Evolutionary conservation across 2,329 filamentous ascomycete genomes (phyloP), one percentile per base, ranked within the genome.

Genomic region (Cercospora sp.): DNA sequence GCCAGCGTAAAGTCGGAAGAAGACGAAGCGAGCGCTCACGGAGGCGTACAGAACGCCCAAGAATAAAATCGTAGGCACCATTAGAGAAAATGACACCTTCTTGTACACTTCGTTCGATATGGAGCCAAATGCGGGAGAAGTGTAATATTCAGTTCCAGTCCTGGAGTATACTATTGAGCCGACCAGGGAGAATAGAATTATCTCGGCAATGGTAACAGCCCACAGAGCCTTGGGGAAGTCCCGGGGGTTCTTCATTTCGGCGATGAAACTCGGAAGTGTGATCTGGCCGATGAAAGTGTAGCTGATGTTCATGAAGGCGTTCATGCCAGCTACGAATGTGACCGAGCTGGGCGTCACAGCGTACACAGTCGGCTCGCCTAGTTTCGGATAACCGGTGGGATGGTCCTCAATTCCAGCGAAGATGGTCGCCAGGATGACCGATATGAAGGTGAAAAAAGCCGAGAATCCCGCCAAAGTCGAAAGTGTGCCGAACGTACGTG

Each of bases 221-320:
- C 93, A 97, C 1, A 97, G 87, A 2, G 94, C 92, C 81, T 97
- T 97, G 74, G 93, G 93, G 77, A 97, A 97, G 73, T 97, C 94
- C 66, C 87, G 89, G 1, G 85, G 88, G 58, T 88, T 83, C 77
- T 86, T 91, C 94, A 97, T 97, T 80, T 97, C 94, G 3, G 94
- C 93, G 72, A 97, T 97, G 82, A 97, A 97, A 74, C 91, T 94
- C 0, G 94, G 94, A 13, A 97, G 85, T 0, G 94, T 97, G 75
- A 97, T 97, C 78, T 97, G 94, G 0, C 94, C 94, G 73, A 97
- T 97, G 77, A 97, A 97, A 0, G 94, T 97, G 79, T 97, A 97
- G 81, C 90, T 92, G 77, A 97, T 97, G 81, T 97, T 97, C 79
- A 97, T 85, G 80, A 97, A 97, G 0, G 94, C 94, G 63, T 89